Evolutionary conservation across 352 stramenopile genomes (phyloP).

Genomic region (Globisporangium carolinianum): DNA sequence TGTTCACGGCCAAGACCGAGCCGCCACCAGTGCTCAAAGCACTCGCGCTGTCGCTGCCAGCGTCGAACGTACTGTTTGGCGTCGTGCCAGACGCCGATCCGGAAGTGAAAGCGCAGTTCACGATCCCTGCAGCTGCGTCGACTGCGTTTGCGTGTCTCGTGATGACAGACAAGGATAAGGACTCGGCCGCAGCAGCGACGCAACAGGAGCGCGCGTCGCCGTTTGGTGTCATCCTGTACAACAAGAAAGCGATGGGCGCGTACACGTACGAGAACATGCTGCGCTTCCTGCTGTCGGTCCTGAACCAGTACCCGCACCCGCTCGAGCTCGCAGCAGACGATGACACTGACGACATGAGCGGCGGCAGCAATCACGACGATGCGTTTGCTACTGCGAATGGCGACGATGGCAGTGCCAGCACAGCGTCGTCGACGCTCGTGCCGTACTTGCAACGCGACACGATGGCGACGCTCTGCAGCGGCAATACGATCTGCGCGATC

Average conservation of each 20-base stretch:
- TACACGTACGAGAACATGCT: constrained; percentile 64
- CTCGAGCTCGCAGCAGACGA: constrained; percentile 17
- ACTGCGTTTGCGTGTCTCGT: constrained; percentile 43
- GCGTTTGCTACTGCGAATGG: neutral
- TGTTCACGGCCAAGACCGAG: constrained; percentile 51
- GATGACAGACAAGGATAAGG: constrained; percentile 20
- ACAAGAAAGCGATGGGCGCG: constrained; percentile 60
- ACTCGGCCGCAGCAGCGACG: constrained; percentile 9
- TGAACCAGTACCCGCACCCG: constrained; percentile 60
- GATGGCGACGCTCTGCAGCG: constrained; percentile 36
- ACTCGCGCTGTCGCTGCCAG: constrained; percentile 50
- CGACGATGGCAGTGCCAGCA: neutral
- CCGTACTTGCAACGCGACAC: constrained; percentile 56
- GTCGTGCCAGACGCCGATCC: constrained; percentile 46
- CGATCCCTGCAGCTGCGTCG: constrained; percentile 26
- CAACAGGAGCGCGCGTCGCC: constrained; percentile 16
- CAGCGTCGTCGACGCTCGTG: constrained; percentile 21
- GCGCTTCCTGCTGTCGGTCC: constrained; percentile 56
- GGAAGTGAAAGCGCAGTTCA: constrained; percentile 60
- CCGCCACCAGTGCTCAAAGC: constrained; percentile 53
- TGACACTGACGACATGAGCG: neutral
- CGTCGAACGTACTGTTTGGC: constrained; percentile 41
- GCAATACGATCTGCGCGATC: constrained; percentile 71
- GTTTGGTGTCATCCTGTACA: constrained; percentile 58
- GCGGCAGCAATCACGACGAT: neutral